These are phyloP conservation scores for Leccinum arenicola DNA, from an alignment of 768 basidiomycete species.

Conservation along the genomic window DNA sequence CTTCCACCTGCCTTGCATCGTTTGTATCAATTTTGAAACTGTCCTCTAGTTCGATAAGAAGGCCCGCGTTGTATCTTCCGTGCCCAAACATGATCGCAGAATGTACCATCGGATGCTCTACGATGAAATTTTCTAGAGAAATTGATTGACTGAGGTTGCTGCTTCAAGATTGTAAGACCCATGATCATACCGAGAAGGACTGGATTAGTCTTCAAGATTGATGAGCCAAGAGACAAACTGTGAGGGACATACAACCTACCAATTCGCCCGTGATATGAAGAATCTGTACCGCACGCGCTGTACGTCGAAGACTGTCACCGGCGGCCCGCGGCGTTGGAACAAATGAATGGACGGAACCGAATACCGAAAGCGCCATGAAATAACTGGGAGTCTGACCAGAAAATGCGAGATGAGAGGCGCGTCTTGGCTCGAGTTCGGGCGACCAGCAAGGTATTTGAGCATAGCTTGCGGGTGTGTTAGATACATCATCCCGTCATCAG, in stretches of 20 bases:
- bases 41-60: conserved; percentile 16
- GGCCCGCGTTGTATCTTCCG: conserved; percentile 17
- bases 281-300: conserved; percentile 2
- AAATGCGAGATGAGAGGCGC: conserved; percentile 1
- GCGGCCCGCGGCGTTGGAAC: background rate
- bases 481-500: background rate
- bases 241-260: conserved; percentile 7
- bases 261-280: conserved; percentile 17
- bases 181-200: conserved; percentile 14
- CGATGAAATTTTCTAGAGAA: conserved; percentile 13
- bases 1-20: conserved; percentile 11
- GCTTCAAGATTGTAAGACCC: background rate
- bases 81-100: conserved; percentile 23
- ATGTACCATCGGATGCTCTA: conserved; percentile 15
- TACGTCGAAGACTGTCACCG: background rate
- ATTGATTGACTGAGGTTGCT: background rate
- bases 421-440: too few relatives aligned
- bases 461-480: background rate
- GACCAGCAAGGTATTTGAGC: background rate
- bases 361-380: background rate
- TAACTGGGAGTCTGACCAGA: conserved; percentile 8
- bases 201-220: conserved; percentile 13
- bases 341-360: background rate
- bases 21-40: conserved; percentile 7
- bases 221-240: background rate